These are phyloP conservation scores for Jacaranda copaia DNA, from an alignment of 257 asterid species.

Conservation along the genomic window DNA sequence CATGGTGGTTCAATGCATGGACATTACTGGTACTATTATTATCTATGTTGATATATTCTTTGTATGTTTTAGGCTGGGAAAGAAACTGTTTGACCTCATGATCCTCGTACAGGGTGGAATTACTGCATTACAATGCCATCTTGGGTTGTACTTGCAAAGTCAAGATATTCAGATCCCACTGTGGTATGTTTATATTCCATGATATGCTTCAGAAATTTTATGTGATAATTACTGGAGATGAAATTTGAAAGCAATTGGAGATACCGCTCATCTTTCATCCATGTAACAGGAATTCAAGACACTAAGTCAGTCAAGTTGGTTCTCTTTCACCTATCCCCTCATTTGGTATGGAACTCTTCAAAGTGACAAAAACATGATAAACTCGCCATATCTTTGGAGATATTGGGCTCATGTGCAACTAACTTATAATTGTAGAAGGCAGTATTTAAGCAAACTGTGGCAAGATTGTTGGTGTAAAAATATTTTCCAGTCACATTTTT, in stretches of 20 bases:
- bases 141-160: slow-evolving; percentile 91
- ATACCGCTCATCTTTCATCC: too few relatives aligned
- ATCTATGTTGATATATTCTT: slow-evolving; percentile 29
- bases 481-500: slow-evolving; percentile 10
- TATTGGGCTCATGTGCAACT: slow-evolving; percentile 8
- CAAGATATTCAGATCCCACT: slow-evolving; percentile 91
- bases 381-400: slow-evolving; percentile 12
- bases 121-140: slow-evolving; percentile 91
- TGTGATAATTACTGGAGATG: slow-evolving; percentile 7
- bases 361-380: slow-evolving; percentile 19
- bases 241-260: not conserved
- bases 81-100: slow-evolving; percentile 97
- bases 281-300: not conserved
- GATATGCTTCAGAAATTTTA: slow-evolving; percentile 28
- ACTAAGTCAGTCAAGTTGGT: slow-evolving; percentile 27
- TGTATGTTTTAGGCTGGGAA: slow-evolving; percentile 69
- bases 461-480: slow-evolving; percentile 11
- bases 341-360: slow-evolving; percentile 8
- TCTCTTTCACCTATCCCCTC: not conserved
- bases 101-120: slow-evolving; percentile 96
- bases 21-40: slow-evolving; percentile 22
- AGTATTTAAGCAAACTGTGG: not conserved
- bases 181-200: slow-evolving; percentile 66
- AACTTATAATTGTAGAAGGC: not conserved
- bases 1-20: slow-evolving; percentile 27